Base-by-base conservation (phyloP, 768 basidiomycete species). In the Chiua virens region DNA sequence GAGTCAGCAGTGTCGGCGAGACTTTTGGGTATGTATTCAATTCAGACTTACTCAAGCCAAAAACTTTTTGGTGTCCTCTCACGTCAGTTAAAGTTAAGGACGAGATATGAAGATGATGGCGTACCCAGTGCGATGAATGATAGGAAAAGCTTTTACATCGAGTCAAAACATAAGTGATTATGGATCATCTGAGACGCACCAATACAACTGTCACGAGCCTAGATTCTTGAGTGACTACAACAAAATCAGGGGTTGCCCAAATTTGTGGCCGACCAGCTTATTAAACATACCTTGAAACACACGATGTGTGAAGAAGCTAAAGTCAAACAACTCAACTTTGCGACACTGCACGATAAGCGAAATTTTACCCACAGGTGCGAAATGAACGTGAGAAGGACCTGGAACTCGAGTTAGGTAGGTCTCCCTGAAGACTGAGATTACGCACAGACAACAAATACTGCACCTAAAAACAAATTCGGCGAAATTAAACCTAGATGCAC, bases 391-490 rank as follows among this genome's bases (percentile, higher is more conserved):
- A 68, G 48, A 52, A 64, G 7, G 44, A 67, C 47, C 67, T 68
- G 20, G n/a, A 30, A 27, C 6, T 20, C 42, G 7, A 18, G 25
- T 35, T 35, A 38, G 14, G 23, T 22, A 30, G 11, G 7, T 30
- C 30, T 11, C 4, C 30, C 27, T 21, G 9, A 23, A 22, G 38
- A 20, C 1, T 0, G 8, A 10, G 22, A 21, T 39, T 5, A 50
- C 61, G 5, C 30, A 69, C 67, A 18, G 62, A 66, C 11, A 68
- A 11, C 38, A 62, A 20, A 34, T 58, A 58, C 32, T 70, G 66
- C 32, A 58, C 17, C 68, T 68, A 52, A 13, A 37, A 8, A 22
- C 3, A 18, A 6, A 42, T 40, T n/a, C n/a, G 18, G 25, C 7
- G 32, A 10, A 44, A 53, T 50, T 28, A 57, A 34, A 23, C 22